Percentiles rank a stretch among this genome's conserved stretches.
Evolutionary conservation across 208 protist genomes (phyloP).

Genomic region (Leptomonas seymouri): DNA sequence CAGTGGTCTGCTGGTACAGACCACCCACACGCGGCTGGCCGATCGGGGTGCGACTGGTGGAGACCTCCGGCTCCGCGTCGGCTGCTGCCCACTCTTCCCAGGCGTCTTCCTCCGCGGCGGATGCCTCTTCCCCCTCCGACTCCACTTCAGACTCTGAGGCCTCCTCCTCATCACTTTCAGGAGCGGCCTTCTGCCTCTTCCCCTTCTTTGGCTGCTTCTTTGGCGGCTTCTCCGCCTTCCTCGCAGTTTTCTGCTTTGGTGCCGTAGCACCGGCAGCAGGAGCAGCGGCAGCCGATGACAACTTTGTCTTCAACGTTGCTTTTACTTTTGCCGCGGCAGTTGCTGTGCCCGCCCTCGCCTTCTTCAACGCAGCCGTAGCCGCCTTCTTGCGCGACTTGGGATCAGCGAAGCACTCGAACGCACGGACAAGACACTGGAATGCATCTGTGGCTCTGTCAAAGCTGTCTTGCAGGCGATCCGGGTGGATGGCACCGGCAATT

Average conservation of each 20-base stretch:
- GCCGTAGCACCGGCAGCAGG: neutral
- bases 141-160: constrained; percentile 27
- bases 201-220: constrained; percentile 18
- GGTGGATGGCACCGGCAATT: constrained; percentile 74
- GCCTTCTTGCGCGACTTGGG: constrained; percentile 54
- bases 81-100: constrained; percentile 31
- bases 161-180: constrained; percentile 6
- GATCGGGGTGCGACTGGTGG: constrained; percentile 74
- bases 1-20: constrained; percentile 51
- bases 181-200: constrained; percentile 10
- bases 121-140: constrained; percentile 30
- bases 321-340: neutral
- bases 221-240: constrained; percentile 17
- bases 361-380: neutral
- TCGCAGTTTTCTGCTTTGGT: constrained; percentile 5
- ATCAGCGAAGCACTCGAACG: constrained; percentile 81
- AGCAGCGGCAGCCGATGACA: neutral
- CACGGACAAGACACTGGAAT: constrained; percentile 83
- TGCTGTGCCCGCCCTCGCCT: neutral
- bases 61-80: constrained; percentile 52
- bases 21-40: constrained; percentile 52
- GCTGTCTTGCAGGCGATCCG: constrained; percentile 69
- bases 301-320: neutral
- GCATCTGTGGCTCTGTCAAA: constrained; percentile 79
- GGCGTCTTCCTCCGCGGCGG: constrained; percentile 26